phyloP scores from a whole-genome alignment of 345 rosid species.

The Lepidium sativum region DNA sequence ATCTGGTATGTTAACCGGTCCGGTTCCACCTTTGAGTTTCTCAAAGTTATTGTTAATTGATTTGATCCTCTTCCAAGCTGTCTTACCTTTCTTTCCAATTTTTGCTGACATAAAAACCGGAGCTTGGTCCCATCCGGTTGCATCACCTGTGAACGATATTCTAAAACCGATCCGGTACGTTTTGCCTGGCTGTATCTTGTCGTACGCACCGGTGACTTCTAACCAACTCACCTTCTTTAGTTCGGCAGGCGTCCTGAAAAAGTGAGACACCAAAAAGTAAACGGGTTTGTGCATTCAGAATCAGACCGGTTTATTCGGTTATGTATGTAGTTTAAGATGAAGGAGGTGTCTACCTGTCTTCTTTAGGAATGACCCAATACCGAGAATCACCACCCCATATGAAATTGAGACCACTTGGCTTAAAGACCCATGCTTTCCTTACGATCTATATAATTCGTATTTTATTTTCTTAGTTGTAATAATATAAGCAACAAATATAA shows the following conservation, averaged over 20 bases:
- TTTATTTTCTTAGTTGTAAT: no score
- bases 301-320: slow-evolving; percentile 1
- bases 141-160: slow-evolving; percentile 30
- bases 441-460: no score
- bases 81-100: slow-evolving; percentile 45
- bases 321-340: not conserved
- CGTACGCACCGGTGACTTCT: slow-evolving; percentile 37
- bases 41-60: slow-evolving; percentile 16
- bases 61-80: slow-evolving; percentile 29
- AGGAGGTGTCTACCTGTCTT: slow-evolving; percentile 14
- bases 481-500: not conserved
- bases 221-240: slow-evolving; percentile 54
- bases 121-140: slow-evolving; percentile 43
- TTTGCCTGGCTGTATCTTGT: slow-evolving; percentile 8
- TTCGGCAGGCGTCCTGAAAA: slow-evolving; percentile 33
- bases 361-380: slow-evolving; percentile 29
- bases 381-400: slow-evolving; percentile 31
- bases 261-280: not conserved
- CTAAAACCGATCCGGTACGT: slow-evolving; percentile 32
- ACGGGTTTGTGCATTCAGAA: not conserved
- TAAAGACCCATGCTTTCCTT: slow-evolving; percentile 26
- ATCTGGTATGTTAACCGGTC: slow-evolving; percentile 9
- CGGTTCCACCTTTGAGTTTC: not conserved
- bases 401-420: slow-evolving; percentile 26
- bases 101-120: slow-evolving; percentile 58